Evolutionary conservation across 306 rosid genomes (phyloP), one percentile per base, ranked within the genome.

Genomic region (Lotus japonicus): DNA sequence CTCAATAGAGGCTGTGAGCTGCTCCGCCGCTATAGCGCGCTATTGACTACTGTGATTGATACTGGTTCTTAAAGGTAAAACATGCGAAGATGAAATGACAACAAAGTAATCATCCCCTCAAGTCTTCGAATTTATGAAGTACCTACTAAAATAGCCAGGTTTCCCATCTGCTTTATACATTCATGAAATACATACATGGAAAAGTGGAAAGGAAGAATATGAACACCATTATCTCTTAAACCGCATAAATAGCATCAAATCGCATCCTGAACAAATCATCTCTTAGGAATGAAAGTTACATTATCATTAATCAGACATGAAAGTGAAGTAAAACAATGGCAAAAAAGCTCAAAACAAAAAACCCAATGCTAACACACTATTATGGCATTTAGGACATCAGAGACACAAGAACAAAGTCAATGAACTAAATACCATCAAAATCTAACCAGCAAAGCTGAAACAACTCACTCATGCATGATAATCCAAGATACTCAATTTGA

Each of bases 401-500:
- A 19, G 49, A 26, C 51, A 35, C 52, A 81, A 16, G 36, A 39
- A 64, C 6, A 61, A 50, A 42, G 43, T 45, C 68, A 62, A 72
- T 43, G 41, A 10, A 49, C 5, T 19, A 53, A 42, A 52, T 61
- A 33, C 67, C 75, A 42, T 28, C 13, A 48, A 62, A 63, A 46
- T 19, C 15, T 5, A 72, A 53, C 15, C 38, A 31, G 15, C 67
- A 61, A 36, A 53, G 21, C 39, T 36, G 33, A 50, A 52, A 21
- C 59, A 66, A 73, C 55, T n/a, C 72, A 59, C 60, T 42, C 28
- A 35, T 49, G 60, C 73, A 65, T 17, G 55, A 39, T 41, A 49
- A 44, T 61, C 38, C 38, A 53, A 51, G 18, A 45, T 11, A 43
- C 26, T 0, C 44, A 52, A 13, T 33, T 41, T 13, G 11, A 31